Percentiles rank a stretch among this genome's conserved stretches.
These are phyloP conservation scores for Tricharina praecox DNA, from an alignment of 495 filamentous ascomycete species.

Conservation along the genomic window DNA sequence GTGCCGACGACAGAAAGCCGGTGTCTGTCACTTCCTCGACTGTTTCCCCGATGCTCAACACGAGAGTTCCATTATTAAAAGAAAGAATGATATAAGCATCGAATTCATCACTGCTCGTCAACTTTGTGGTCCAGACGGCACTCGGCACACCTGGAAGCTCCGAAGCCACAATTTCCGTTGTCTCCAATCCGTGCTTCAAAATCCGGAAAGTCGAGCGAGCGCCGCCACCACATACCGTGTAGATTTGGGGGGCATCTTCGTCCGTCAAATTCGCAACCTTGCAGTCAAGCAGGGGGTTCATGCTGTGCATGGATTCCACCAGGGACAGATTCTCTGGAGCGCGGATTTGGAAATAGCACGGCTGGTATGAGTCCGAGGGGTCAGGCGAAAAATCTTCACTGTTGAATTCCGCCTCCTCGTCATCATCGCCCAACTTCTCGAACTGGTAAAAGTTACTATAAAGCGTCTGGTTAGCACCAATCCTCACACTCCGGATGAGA, in stretches of 20 bases:
- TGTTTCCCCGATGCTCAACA: constrained; percentile 86
- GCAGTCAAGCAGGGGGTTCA: constrained; percentile 82
- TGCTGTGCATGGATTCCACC: constrained; percentile 68
- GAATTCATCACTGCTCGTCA: constrained; percentile 63
- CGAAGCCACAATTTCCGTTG: constrained; percentile 84
- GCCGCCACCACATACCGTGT: constrained; percentile 73
- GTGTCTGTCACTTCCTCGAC: constrained; percentile 90
- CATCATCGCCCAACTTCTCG: constrained; percentile 92
- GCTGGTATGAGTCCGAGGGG: constrained; percentile 45
- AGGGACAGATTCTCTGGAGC: constrained; percentile 64
- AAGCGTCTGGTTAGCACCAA: constrained; percentile 6
- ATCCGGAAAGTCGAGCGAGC: constrained; percentile 79
- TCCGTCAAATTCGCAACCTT: constrained; percentile 74
- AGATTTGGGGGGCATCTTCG: constrained; percentile 93
- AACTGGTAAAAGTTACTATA: constrained; percentile 75
- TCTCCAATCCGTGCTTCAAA: constrained; percentile 79
- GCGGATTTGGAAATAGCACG: constrained; percentile 71
- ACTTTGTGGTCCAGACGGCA: constrained; percentile 88
- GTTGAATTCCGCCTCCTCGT: constrained; percentile 67
- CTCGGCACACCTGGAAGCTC: constrained; percentile 71
- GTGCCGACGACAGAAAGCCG: constrained; percentile 69
- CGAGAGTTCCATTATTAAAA: constrained; percentile 56
- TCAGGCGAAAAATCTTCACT: constrained; percentile 73
- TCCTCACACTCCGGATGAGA: not conserved
- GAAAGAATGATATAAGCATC: constrained; percentile 65